phyloP scores from a whole-genome alignment of 1,284 basidiomycete genomes.

The Rhodotorula sp. region DNA sequence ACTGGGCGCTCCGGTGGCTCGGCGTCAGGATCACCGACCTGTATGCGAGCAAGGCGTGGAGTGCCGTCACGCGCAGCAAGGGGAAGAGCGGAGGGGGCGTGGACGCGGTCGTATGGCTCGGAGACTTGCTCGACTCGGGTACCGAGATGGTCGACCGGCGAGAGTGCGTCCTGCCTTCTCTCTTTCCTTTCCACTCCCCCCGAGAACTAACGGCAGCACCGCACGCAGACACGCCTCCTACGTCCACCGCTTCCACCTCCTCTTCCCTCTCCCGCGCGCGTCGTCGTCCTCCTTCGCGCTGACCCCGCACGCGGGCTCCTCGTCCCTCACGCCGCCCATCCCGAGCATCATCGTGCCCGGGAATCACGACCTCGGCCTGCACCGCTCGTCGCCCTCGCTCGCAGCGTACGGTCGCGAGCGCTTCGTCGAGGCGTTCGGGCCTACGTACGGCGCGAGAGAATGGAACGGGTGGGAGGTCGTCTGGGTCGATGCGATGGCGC shows the following conservation, averaged over 20 bases:
- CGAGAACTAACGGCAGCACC: background rate
- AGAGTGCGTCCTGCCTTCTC: slow-evolving; percentile 62
- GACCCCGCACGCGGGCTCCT: slow-evolving; percentile 5
- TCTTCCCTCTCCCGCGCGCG: slow-evolving; percentile 32
- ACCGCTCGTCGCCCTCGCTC: slow-evolving; percentile 16
- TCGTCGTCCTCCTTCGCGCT: slow-evolving; percentile 14
- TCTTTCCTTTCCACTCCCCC: background rate
- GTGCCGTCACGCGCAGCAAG: slow-evolving; percentile 59
- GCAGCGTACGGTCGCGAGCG: slow-evolving; percentile 61
- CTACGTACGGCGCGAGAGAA: slow-evolving; percentile 64
- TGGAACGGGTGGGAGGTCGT: slow-evolving; percentile 62
- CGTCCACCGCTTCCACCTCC: slow-evolving; percentile 40
- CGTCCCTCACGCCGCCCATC: slow-evolving; percentile 46
- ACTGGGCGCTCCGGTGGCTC: slow-evolving; percentile 51
- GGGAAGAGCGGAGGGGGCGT: slow-evolving; percentile 45
- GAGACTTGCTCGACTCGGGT: slow-evolving; percentile 74
- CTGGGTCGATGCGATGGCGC: slow-evolving; percentile 47
- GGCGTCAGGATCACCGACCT: slow-evolving; percentile 60
- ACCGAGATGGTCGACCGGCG: slow-evolving; percentile 60
- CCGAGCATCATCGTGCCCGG: slow-evolving; percentile 73
- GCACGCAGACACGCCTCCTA: slow-evolving; percentile 43
- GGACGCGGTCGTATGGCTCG: slow-evolving; percentile 74
- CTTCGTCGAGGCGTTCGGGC: slow-evolving; percentile 68
- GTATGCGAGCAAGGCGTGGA: slow-evolving; percentile 75
- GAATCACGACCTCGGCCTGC: slow-evolving; percentile 78